Evolutionary conservation across 2,329 filamentous ascomycete species (phyloP).

Genomic region (Neopestalotiopsis rosae): DNA sequence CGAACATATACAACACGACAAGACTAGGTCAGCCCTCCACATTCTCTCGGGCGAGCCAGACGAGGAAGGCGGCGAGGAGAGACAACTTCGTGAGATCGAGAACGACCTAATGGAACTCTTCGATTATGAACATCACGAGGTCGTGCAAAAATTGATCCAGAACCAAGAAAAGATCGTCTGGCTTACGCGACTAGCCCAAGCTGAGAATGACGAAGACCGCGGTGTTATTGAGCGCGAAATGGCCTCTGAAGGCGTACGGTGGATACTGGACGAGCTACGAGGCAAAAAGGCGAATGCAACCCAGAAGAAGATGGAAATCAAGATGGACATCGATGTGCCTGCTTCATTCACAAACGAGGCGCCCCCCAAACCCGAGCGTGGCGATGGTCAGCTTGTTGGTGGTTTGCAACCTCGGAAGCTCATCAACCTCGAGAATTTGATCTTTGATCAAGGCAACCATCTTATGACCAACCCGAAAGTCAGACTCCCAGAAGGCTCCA

Average conservation of each 20-base stretch:
- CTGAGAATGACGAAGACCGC: constrained; percentile 79
- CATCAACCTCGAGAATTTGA: constrained; percentile 93
- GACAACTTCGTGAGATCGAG: constrained; percentile 88
- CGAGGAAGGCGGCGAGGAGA: constrained; percentile 77
- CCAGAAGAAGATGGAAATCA: constrained; percentile 81
- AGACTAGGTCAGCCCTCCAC: constrained; percentile 82
- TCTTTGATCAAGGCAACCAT: constrained; percentile 98
- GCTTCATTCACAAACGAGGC: constrained; percentile 60
- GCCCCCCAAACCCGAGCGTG: constrained; percentile 56
- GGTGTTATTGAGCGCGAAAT: constrained; percentile 87
- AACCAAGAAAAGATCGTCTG: constrained; percentile 96
- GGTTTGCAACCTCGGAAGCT: constrained; percentile 85
- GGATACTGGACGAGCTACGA: constrained; percentile 86
- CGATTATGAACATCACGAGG: constrained; percentile 93
- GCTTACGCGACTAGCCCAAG: constrained; percentile 86
- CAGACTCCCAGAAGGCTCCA: constrained; percentile 89
- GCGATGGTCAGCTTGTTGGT: constrained; percentile 75
- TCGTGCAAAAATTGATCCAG: constrained; percentile 87
- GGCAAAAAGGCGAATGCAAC: constrained; percentile 70
- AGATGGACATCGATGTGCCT: constrained; percentile 89
- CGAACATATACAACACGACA: constrained; percentile 91
- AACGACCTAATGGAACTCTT: constrained; percentile 99
- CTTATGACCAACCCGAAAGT: constrained; percentile 99
- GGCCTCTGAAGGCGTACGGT: constrained; percentile 82
- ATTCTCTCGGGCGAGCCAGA: constrained; percentile 80